Evolutionary conservation across 805 yeast genomes (phyloP).

Genomic region (Wickerhamiella alocasiicola): DNA sequence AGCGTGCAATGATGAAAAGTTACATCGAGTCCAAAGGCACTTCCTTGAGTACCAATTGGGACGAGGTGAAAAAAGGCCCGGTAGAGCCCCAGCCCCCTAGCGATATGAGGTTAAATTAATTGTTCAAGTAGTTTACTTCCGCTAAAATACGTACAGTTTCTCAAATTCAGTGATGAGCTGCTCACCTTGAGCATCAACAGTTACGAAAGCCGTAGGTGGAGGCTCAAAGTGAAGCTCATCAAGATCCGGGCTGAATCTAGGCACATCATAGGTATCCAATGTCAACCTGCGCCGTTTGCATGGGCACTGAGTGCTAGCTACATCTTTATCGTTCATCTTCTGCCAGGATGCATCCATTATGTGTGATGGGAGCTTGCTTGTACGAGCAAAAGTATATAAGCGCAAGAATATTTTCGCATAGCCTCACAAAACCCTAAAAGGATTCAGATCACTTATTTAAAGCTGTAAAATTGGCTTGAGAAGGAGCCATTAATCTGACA

Average conservation of each 20-base stretch:
- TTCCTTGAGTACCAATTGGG: conserved; percentile 86
- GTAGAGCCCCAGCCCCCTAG: conserved; percentile 66
- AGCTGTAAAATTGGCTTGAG: no score
- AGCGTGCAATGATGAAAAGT: conserved; percentile 94
- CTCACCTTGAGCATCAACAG: neutral
- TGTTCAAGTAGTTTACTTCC: conserved; percentile 27
- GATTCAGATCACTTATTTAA: no score
- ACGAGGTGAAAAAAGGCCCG: conserved; percentile 53
- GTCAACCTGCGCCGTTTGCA: conserved; percentile 8
- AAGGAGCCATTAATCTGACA: no score
- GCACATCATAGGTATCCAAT: conserved; percentile 7
- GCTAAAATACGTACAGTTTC: conserved; percentile 2
- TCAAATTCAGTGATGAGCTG: conserved; percentile 3
- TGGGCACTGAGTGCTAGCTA: conserved; percentile 3
- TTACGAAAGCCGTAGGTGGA: neutral
- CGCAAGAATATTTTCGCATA: no score
- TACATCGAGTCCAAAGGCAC: conserved; percentile 92
- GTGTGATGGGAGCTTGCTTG: no score
- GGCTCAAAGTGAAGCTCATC: conserved; percentile 8
- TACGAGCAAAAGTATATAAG: no score
- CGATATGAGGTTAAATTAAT: conserved; percentile 37
- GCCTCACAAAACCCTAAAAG: no score
- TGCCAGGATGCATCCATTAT: no score
- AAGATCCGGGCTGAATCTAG: neutral
- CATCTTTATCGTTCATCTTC: no score